These are phyloP conservation scores for Hippophae tibetana DNA, from an alignment of 306 rosid genomes.

Conservation along the genomic window DNA sequence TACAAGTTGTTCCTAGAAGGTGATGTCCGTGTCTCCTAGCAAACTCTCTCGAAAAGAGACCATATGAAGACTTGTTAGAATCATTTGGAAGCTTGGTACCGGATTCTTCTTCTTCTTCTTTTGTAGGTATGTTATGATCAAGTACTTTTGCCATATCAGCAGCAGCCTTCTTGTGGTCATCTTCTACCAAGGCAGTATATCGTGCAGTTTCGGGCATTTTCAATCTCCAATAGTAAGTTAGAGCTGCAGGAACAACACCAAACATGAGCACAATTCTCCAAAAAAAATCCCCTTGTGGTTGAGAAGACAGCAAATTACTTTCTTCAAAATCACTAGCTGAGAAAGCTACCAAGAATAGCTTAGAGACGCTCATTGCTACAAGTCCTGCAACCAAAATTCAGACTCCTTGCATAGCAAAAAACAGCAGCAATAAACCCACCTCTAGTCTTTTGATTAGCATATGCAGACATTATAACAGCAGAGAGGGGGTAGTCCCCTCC, in stretches of 20 bases:
- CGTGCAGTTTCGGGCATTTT: slow-evolving; percentile 16
- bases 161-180: slow-evolving; percentile 8
- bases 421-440: slow-evolving; percentile 12
- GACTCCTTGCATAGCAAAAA: slow-evolving; percentile 13
- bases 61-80: slow-evolving; percentile 1
- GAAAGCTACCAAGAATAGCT: slow-evolving; percentile 2
- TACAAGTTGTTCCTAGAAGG: slow-evolving; percentile 11
- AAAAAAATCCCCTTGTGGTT: slow-evolving; percentile 15
- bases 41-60: slow-evolving; percentile 11
- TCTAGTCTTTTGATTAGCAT: slow-evolving; percentile 8
- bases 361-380: slow-evolving; percentile 6
- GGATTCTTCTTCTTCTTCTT: not conserved
- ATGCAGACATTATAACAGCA: slow-evolving; percentile 15
- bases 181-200: slow-evolving; percentile 16
- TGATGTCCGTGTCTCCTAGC: slow-evolving; percentile 2
- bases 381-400: slow-evolving; percentile 14
- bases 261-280: slow-evolving; percentile 17
- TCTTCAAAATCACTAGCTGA: not conserved
- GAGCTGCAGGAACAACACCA: slow-evolving; percentile 4
- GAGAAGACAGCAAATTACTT: slow-evolving; percentile 5
- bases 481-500: slow-evolving; percentile 41
- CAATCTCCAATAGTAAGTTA: slow-evolving; percentile 13
- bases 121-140: not conserved
- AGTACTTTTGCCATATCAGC: slow-evolving; percentile 20
- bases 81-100: not conserved